Evolutionary conservation across 2,329 filamentous ascomycete species (phyloP), one percentile per base, ranked within the genome.

Genomic region (Fusarium sp.): DNA sequence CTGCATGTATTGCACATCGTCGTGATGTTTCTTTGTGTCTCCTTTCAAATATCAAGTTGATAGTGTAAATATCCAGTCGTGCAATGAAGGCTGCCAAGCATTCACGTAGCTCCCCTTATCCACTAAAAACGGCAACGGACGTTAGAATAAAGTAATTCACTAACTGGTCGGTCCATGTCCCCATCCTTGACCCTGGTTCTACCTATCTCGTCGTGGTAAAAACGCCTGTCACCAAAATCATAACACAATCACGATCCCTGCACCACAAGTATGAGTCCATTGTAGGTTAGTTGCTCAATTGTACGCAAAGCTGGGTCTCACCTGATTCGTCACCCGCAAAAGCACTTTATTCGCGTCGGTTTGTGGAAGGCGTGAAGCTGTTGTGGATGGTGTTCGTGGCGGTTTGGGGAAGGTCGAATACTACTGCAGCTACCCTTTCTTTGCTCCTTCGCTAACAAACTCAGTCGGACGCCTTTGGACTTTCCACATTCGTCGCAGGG

Each of bases 281-380:
- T 29, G 50, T 73, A 75, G 35, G 55, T 74, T 76, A 75, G 69
- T 76, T 76, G 74, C 75, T 77, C 71, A 76, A 78, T 76, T 42
- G 55, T 67, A 56, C 72, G 69, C 72, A 76, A 50, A 57, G 42
- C 20, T 53, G 29, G 33, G 22, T 45, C 38, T 71, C 58, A 20
- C 49, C 61, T 68, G 69, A 72, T 42, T 50, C 46, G 27, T 46
- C 58, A 35, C 41, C 53, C 22, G 14, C 47, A 25, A 59, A 27
- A 59, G 42, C 49, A 44, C 50, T 38, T 38, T 13, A 58, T 58
- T 38, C 53, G 27, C 22, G 22, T 22, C 38, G 10, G 22, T 63
- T 64, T 52, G 8, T 15, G 15, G 5, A 35, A 18, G 4, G 13
- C 20, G 14, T 7, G 41, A 35, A n/a, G 12, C 14, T 31, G 17